Evolutionary conservation across 139 green algal species (phyloP), one percentile per base, ranked within the genome.

Genomic region (Tetradesmus lagerheimii): DNA sequence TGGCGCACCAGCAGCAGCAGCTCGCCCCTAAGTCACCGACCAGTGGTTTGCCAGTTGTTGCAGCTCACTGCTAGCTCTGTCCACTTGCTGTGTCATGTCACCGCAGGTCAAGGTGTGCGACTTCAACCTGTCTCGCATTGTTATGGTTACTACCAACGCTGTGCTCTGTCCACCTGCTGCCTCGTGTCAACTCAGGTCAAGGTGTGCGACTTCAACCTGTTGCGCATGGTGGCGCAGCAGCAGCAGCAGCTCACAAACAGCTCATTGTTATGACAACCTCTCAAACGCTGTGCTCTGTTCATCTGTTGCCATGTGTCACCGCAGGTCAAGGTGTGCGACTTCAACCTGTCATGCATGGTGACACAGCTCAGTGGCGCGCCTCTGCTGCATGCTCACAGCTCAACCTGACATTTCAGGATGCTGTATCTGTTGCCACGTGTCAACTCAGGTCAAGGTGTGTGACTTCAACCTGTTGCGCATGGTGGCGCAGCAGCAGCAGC

Each of bases 161-260:
- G n/a, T n/a, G n/a, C n/a, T n/a, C n/a, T n/a, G n/a, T n/a, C n/a
- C n/a, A n/a, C n/a, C n/a, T n/a, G n/a, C n/a, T n/a, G n/a, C n/a
- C n/a, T n/a, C n/a, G n/a, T n/a, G n/a, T 16, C 20, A 35, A n/a
- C 23, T 31, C 47, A 89, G 71, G 81, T 80, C 14, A 85, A 93
- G 91, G 89, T 95, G 79, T 93, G 91, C 64, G 95, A 96, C 91
- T 97, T 97, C 91, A 94, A 96, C 80, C 89, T 96, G 87, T 82
- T 31, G 1, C 89, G 89, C 16, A 84, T 90, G 39, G 34, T 94
- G 57, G 89, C 78, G 11, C 53, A 89, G 39, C 74, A 83, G 35
- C 43, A 77, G n/a, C n/a, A n/a, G 41, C 74, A 77, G n/a, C 43
- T 93, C 5, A 64, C 88, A 39, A 89, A 90, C 83, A 91, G 71